These are phyloP conservation scores for Vaccinium myrtillus DNA, from an alignment of 148 eudicot genomes.

Conservation along the genomic window DNA sequence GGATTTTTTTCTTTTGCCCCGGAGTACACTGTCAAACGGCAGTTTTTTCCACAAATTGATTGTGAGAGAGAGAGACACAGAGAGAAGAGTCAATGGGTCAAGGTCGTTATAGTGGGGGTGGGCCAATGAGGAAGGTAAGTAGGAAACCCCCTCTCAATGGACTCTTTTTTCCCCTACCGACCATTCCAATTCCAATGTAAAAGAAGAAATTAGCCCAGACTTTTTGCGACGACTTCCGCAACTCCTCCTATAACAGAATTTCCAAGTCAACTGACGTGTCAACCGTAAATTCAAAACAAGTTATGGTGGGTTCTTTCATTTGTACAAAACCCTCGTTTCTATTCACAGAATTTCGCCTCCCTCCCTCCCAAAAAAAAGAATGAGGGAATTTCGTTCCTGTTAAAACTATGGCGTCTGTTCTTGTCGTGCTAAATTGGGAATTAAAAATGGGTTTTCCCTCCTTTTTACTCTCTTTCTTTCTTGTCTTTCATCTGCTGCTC, in stretches of 20 bases:
- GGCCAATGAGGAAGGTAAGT: neutral
- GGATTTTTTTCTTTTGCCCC: no score
- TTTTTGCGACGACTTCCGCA: neutral
- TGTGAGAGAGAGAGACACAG: neutral
- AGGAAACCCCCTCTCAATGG: neutral
- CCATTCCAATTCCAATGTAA: neutral
- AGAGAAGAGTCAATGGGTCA: no score
- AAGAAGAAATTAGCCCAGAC: neutral
- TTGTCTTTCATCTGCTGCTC: neutral
- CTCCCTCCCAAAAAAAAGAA: no score
- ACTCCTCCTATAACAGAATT: neutral
- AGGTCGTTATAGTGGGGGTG: neutral
- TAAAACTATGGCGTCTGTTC: no score
- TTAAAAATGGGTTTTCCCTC: neutral
- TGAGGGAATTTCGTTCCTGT: no score
- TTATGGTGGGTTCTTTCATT: neutral
- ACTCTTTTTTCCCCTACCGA: neutral
- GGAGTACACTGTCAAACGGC: no score
- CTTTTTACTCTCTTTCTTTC: neutral
- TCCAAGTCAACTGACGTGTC: neutral
- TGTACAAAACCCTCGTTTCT: neutral
- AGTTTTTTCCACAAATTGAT: no score
- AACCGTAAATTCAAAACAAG: no score
- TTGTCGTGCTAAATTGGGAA: neutral
- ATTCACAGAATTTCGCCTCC: no score